A percentile compares a stretch with the other conserved stretches of the same genome.
Conservation (phyloP, 2,329 filamentous ascomycete species). For the Didymella sp. region DNA sequence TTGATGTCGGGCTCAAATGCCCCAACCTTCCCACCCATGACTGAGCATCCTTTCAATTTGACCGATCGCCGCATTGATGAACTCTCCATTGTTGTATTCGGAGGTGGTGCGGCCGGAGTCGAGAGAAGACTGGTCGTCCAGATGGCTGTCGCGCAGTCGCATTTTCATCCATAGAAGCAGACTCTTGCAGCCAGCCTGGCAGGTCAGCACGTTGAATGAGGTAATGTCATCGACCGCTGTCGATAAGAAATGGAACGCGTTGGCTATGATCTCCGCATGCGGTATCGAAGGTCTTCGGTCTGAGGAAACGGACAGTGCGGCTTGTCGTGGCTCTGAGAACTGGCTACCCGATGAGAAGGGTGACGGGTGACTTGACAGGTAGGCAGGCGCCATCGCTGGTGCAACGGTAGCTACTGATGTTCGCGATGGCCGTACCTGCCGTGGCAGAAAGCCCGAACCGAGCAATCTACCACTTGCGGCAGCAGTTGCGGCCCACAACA, state of each 20-base stretch:
- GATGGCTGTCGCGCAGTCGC: slow-evolving; percentile 26
- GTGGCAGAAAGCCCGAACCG: neutral
- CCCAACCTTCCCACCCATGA: slow-evolving; percentile 42
- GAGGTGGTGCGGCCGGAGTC: slow-evolving; percentile 23
- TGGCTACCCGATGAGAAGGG: neutral
- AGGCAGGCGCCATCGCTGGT: neutral
- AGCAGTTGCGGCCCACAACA: slow-evolving; percentile 46
- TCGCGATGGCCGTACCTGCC: neutral
- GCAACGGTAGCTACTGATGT: neutral
- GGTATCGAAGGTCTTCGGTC: slow-evolving; percentile 14
- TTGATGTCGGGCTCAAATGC: slow-evolving; percentile 22
- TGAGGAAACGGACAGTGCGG: slow-evolving; percentile 6
- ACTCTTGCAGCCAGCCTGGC: slow-evolving; percentile 40
- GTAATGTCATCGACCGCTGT: slow-evolving; percentile 28
- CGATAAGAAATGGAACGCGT: slow-evolving; percentile 36
- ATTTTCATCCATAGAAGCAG: slow-evolving; percentile 46
- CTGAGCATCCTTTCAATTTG: slow-evolving; percentile 42
- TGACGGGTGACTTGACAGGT: neutral
- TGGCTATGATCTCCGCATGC: slow-evolving; percentile 30
- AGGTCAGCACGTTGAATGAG: slow-evolving; percentile 29
- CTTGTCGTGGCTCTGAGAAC: neutral
- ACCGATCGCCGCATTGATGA: slow-evolving; percentile 37
- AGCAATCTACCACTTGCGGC: slow-evolving; percentile 32
- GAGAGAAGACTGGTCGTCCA: slow-evolving; percentile 12
- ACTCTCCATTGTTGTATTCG: slow-evolving; percentile 38